Evolutionary conservation across 1,139 yeast species (phyloP), one percentile per base, ranked within the genome.

Genomic region (Protomyces lactucae-debilis): DNA sequence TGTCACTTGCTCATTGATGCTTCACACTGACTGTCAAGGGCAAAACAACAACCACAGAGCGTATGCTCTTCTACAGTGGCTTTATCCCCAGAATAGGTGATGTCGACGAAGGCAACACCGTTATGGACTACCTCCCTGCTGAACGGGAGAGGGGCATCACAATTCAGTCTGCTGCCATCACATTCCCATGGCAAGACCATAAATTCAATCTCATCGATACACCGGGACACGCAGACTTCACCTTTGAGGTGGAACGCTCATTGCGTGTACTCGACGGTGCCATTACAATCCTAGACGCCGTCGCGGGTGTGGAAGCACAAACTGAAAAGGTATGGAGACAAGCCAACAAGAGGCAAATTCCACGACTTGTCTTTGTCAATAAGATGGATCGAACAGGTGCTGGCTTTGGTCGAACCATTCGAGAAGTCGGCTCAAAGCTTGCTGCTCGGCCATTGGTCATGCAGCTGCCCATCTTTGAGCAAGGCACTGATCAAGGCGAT

Each of bases 351-450:
- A 82, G 81, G 35, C 78, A 88, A 67, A 83, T 88, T 63, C 98
- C 99, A 0, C 82, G 84, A 64, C 77, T 93, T 16, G 85, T 91
- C 8, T 95, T 85, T 73, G 83, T 93, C 48, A 93, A 93, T 75
- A 93, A 93, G 74, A 92, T 93, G 99, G 99, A 93, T 76, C 81
- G 98, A 66, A 87, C 85, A 18, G 99, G 99, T 14, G 97, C 98
- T 0, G 97, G 97, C 0, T 93, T 85, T 73, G 87, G 96, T 67
- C 79, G 97, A 67, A 88, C 97, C 0, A 95, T 91, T 3, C 84
- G 84, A 69, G 98, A 93, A 71, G 82, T 93, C 32, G 87, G 89
- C n/a, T 78, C 84, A 28, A 88, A 88, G 72, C 77, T 95, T 66
- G 85, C 84, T 23, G 88, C 96, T 0, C 79, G 86, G 53, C 91